Evolutionary conservation across 1,284 basidiomycete genomes (phyloP).

Genomic region (Sanghuangporus sanghuang): DNA sequence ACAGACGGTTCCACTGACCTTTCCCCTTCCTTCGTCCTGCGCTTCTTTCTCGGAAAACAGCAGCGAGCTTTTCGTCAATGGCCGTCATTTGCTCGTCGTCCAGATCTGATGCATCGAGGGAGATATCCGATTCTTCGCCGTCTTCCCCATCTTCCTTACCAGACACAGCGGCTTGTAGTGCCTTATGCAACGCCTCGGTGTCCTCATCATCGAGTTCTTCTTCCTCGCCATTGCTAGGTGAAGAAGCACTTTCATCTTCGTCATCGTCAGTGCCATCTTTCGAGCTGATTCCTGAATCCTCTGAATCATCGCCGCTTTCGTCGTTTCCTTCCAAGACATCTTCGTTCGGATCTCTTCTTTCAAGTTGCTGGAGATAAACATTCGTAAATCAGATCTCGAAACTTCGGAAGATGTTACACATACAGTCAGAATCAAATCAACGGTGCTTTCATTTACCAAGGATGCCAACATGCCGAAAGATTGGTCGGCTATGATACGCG

Average conservation of each 20-base stretch:
- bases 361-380: constrained; percentile 65
- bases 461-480: constrained; percentile 76
- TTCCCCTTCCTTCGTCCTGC: constrained; percentile 56
- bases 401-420: constrained; percentile 29
- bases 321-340: constrained; percentile 40
- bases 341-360: constrained; percentile 60
- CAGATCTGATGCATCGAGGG: constrained; percentile 68
- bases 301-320: constrained; percentile 37
- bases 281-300: constrained; percentile 31
- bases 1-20: constrained; percentile 35
- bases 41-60: constrained; percentile 76
- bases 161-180: constrained; percentile 75
- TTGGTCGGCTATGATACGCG: constrained; percentile 77
- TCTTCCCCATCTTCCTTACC: constrained; percentile 60
- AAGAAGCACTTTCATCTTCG: constrained; percentile 29
- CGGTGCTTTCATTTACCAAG: constrained; percentile 65
- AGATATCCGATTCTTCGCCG: constrained; percentile 41
- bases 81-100: constrained; percentile 98
- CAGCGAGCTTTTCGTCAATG: constrained; percentile 88
- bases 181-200: constrained; percentile 66
- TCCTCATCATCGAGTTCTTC: constrained; percentile 38
- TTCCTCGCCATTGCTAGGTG: constrained; percentile 31
- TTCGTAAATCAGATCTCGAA: not conserved
- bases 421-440: constrained; percentile 83
- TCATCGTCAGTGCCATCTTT: constrained; percentile 42